These are phyloP conservation scores for Kodamaea plutei DNA, from an alignment of 1,139 yeast genomes.

Conservation along the genomic window DNA sequence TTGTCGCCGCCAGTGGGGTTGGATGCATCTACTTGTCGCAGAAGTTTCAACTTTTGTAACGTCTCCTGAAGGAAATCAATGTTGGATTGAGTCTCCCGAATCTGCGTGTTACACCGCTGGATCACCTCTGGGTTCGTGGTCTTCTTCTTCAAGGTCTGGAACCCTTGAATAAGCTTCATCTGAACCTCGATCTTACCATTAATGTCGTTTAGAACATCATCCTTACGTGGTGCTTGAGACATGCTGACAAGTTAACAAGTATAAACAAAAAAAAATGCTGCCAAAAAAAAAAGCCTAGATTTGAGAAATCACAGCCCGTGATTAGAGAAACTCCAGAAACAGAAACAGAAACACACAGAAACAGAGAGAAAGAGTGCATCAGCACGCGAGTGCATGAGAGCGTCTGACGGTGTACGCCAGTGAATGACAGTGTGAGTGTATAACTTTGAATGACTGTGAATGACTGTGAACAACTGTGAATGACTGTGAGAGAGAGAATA, in stretches of 20 bases:
- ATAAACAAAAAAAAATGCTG: background rate
- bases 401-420: no score
- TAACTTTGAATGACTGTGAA: no score
- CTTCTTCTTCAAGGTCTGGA: constrained; percentile 70
- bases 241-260: constrained; percentile 1
- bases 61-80: constrained; percentile 84
- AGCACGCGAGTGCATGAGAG: no score
- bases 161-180: constrained; percentile 81
- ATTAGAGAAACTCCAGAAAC: no score
- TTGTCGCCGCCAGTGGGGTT: constrained; percentile 5
- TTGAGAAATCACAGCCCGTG: no score
- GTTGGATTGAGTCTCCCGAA: constrained; percentile 87
- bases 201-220: constrained; percentile 56
- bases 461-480: no score
- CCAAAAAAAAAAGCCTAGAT: constrained; percentile 1
- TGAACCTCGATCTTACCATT: constrained; percentile 83
- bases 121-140: constrained; percentile 79
- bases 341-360: background rate
- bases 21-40: constrained; percentile 17
- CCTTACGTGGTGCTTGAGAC: constrained; percentile 10
- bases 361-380: no score
- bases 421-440: no score
- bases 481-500: no score
- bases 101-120: constrained; percentile 85
- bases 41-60: constrained; percentile 54